phyloP scores from a whole-genome alignment of 345 rosid species.

The Nephelium lappaceum region DNA sequence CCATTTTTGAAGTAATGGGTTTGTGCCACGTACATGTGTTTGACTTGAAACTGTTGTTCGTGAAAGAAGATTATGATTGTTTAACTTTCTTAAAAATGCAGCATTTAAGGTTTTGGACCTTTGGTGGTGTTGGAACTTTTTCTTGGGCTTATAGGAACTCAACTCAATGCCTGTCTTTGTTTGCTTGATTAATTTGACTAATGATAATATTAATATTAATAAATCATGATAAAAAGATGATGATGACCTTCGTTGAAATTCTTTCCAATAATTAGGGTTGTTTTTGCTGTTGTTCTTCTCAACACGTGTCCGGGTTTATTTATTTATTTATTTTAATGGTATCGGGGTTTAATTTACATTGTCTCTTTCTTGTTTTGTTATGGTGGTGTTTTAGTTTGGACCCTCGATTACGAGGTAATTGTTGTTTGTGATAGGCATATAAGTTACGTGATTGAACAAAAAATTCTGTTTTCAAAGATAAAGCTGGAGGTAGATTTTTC shows the following conservation, averaged over 20 bases:
- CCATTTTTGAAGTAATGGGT: neutral
- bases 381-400: neutral
- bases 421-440: no score
- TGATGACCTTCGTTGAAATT: neutral
- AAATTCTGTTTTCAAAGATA: neutral
- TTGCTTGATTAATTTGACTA: constrained; percentile 7
- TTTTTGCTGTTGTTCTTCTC: neutral
- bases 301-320: constrained; percentile 1
- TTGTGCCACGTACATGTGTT: constrained; percentile 16
- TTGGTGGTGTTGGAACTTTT: constrained; percentile 13
- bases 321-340: no score
- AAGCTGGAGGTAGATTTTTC: neutral
- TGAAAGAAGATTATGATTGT: neutral
- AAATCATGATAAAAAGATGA: neutral
- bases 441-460: neutral
- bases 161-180: neutral
- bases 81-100: neutral
- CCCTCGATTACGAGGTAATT: neutral
- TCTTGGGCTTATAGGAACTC: neutral
- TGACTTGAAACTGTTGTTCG: constrained; percentile 4
- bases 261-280: constrained; percentile 7
- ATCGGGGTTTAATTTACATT: no score
- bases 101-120: constrained; percentile 6
- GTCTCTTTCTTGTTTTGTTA: neutral
- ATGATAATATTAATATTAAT: neutral